Conservation (phyloP, 805 yeast genomes). For the Vanderwaltozyma verrucispora region DNA sequence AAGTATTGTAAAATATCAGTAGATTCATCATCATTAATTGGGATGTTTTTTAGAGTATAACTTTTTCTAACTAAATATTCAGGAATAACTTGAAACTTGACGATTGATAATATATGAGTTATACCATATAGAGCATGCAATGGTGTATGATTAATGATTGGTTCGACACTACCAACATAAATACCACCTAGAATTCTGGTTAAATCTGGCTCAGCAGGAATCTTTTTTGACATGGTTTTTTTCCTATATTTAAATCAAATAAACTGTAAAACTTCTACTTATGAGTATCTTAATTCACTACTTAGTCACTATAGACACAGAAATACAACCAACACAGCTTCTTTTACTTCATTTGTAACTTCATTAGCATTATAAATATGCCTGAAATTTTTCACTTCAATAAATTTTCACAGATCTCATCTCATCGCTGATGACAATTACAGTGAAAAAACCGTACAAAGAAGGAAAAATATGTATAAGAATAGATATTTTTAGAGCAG, state of each 20-base stretch:
- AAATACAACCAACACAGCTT: too few relatives aligned
- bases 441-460: neutral
- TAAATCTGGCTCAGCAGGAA: constrained; percentile 11
- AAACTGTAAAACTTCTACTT: too few relatives aligned
- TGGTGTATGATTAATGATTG: constrained; percentile 46
- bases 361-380: too few relatives aligned
- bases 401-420: neutral
- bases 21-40: constrained; percentile 61
- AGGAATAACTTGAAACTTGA: constrained; percentile 53
- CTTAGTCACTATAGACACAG: too few relatives aligned
- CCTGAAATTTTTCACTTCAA: neutral
- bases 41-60: constrained; percentile 49
- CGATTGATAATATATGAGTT: constrained; percentile 60
- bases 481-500: too few relatives aligned
- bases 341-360: too few relatives aligned
- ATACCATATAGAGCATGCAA: constrained; percentile 44
- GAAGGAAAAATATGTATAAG: too few relatives aligned
- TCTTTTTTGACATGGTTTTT: neutral
- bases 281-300: too few relatives aligned
- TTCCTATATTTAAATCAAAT: too few relatives aligned
- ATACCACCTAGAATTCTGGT: constrained; percentile 69
- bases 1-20: constrained; percentile 57
- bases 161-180: constrained; percentile 62
- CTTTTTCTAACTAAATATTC: constrained; percentile 33
- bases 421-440: neutral